Base-by-base conservation (phyloP, 1,284 basidiomycete genomes). In the Sporisorium iseilematis-ciliati region DNA sequence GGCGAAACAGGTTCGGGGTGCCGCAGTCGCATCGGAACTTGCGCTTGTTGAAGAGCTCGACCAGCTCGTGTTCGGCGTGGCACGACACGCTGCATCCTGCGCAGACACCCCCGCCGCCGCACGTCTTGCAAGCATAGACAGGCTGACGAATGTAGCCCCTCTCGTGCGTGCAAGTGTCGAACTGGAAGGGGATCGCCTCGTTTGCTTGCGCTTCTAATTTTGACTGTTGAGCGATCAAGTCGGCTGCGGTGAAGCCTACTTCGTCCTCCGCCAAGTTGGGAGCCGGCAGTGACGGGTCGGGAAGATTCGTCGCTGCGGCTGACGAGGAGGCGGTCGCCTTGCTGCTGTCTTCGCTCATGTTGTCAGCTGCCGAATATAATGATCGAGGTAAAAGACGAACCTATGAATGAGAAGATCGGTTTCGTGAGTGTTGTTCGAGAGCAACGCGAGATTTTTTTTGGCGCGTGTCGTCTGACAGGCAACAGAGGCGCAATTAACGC, bases 11-110 rank as follows among this genome's bases (percentile, higher is more conserved):
- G 43, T 76, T 79, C 0, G 75, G 80, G 1, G 82, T 83, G 26
- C 83, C 83, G 51, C 83, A 85, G 65, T 85, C 83, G 61, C 83
- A 85, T n/a, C 80, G 70, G 48, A 83, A 83, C 41, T 82, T 57
- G 55, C 82, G 77, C 67, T 80, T 80, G 66, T 84, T 81, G 64
- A 85, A 85, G 6, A 85, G 80, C 56, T 85, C 83, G 5, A 85
- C 78, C 23, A 85, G 78, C n/a, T 85, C 79, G 48, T 85, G 83
- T 3, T 82, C 81, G 20, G 78, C 80, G 65, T 87, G 86, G 55
- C 86, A 87, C 2, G 82, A 77, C 14, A 87, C 78, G 33, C 83
- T 84, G 70, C 86, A 87, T 2, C 79, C 84, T 0, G 83, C 82
- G 59, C 86, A 87, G n/a, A 87, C 84, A 7, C 85, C 86, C n/a